These are phyloP conservation scores for Xylaria sp. DNA, from an alignment of 2,329 filamentous ascomycete species.

Conservation along the genomic window DNA sequence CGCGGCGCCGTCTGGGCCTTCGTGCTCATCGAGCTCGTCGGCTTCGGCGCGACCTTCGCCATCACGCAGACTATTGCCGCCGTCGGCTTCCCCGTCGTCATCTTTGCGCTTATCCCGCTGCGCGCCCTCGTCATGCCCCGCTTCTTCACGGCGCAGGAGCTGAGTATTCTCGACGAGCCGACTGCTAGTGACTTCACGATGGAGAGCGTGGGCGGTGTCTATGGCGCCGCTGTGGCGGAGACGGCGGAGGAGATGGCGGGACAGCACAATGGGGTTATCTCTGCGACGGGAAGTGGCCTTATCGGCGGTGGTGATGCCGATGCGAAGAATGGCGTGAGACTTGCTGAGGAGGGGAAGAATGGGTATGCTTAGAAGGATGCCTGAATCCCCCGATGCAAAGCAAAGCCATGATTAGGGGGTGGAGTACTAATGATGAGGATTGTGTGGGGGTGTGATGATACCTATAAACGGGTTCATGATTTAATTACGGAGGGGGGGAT, in stretches of 20 bases:
- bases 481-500: too few species aligned
- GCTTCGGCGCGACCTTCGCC: constrained; percentile 73
- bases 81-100: constrained; percentile 73
- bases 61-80: constrained; percentile 79
- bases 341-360: constrained; percentile 35
- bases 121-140: constrained; percentile 59
- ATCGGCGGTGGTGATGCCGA: not conserved
- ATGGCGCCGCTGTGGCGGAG: constrained; percentile 38
- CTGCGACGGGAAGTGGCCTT: constrained; percentile 3
- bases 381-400: constrained; percentile 1
- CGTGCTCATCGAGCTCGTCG: constrained; percentile 61
- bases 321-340: constrained; percentile 30
- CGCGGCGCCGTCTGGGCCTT: constrained; percentile 65
- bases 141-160: constrained; percentile 55
- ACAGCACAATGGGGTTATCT: not conserved
- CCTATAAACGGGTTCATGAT: too few species aligned
- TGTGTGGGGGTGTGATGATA: not conserved
- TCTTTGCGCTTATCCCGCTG: constrained; percentile 62
- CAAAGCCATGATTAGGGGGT: constrained; percentile 7
- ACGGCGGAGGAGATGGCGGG: not conserved
- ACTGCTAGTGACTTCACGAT: constrained; percentile 71
- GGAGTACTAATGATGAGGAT: not conserved
- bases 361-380: not conserved
- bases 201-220: constrained; percentile 65
- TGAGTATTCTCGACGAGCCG: constrained; percentile 61